Evolutionary conservation across 257 asterid genomes (phyloP), one percentile per base, ranked within the genome.

Genomic region (Catharanthus roseus): DNA sequence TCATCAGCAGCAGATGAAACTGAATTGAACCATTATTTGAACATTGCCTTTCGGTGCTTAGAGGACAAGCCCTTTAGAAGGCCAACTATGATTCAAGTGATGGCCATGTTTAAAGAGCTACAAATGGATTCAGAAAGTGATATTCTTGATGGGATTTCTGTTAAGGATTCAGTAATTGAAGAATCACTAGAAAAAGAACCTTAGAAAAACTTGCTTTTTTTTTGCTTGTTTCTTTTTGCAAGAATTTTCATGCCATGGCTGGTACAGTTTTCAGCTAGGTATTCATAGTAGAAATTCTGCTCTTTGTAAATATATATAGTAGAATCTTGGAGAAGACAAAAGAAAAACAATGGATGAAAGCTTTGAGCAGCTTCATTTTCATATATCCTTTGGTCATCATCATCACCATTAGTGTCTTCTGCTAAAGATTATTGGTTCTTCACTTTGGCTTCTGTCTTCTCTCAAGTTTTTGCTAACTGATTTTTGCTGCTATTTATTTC

Each of bases 81-180:
- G 80, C 98, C 98, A 5, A 93, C 98, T 18, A 93, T 93, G 93
- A 93, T 93, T 33, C 97, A 93, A 73, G 98, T 93, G 69, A 93
- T 93, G 97, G 89, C 98, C 15, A 90, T 81, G 96, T 89, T 90
- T 69, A 90, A 85, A 81, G 98, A 90, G 72, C 79, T 89, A 71
- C 92, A 86, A 74, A 69, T 80, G 0, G 97, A 87, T 78, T 86
- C 92, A 6, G 93, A 83, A 68, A 85, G 88, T 26, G 97, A 93
- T 58, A 84, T 86, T 33, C 97, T 90, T 55, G 98, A 90, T 68
- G 98, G 87, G 29, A 85, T 89, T 0, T 89, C 97, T 1, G 81
- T 87, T 50, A 90, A 90, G 75, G 85, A 78, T 63, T 87, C 96
- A 28, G 87, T 89, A 10, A 77, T 93, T 38, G 92, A 90, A 74